Evolutionary conservation across 2,329 filamentous ascomycete genomes (phyloP).

Genomic region (Lecanosticta acicola): DNA sequence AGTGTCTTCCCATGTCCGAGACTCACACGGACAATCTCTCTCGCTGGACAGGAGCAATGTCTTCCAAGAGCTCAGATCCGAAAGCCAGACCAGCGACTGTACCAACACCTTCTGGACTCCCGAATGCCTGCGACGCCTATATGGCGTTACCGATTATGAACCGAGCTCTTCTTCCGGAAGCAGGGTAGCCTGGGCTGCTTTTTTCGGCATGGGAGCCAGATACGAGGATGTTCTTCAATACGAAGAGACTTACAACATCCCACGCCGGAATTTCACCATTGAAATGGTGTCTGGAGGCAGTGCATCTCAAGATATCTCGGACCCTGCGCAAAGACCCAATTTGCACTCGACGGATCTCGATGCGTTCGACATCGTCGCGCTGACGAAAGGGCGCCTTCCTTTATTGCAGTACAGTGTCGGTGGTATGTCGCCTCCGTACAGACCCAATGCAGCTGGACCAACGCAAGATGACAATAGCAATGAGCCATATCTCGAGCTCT

Average conservation of each 20-base stretch:
- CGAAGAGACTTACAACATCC: constrained; percentile 38
- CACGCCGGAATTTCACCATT: constrained; percentile 42
- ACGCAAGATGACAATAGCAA: constrained; percentile 40
- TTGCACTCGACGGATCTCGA: constrained; percentile 64
- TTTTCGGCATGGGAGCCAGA: constrained; percentile 48
- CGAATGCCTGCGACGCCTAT: constrained; percentile 39
- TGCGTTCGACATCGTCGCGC: constrained; percentile 55
- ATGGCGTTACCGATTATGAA: constrained; percentile 47
- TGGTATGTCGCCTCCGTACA: constrained; percentile 33
- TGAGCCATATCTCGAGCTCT: constrained; percentile 61
- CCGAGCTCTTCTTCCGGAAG: constrained; percentile 41
- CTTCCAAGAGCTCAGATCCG: too few species aligned
- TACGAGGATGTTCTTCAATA: constrained; percentile 43
- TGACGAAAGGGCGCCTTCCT: constrained; percentile 49
- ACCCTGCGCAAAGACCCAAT: too few species aligned
- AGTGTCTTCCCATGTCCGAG: too few species aligned
- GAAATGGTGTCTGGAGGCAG: too few species aligned
- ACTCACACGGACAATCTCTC: too few species aligned
- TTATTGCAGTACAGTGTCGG: constrained; percentile 52
- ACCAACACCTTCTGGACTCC: neutral
- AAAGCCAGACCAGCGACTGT: too few species aligned
- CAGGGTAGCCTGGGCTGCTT: constrained; percentile 48
- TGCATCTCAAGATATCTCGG: too few species aligned
- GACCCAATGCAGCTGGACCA: neutral
- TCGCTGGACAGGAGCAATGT: too few species aligned